Evolutionary conservation across 768 basidiomycete genomes (phyloP).

Genomic region (Suillus luteus): DNA sequence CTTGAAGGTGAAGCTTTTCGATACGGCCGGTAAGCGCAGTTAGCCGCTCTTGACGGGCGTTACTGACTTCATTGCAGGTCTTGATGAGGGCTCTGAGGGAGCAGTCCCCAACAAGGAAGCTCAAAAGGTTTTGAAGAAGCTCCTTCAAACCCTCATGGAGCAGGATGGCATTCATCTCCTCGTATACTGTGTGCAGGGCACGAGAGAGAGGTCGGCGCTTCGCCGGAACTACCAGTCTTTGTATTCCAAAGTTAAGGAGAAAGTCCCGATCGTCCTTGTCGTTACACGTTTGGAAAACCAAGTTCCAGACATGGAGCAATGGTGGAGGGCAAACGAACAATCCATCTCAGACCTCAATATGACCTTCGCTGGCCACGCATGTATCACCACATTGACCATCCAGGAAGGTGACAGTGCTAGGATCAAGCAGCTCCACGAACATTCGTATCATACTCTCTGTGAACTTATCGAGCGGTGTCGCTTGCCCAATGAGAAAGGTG

Average conservation of each 20-base stretch:
- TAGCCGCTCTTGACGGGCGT: conserved; percentile 11
- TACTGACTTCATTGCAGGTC: conserved; percentile 23
- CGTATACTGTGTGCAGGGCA: conserved; percentile 24
- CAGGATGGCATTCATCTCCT: conserved; percentile 21
- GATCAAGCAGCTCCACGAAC: conserved; percentile 4
- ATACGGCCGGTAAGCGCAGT: conserved; percentile 10
- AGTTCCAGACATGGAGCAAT: conserved; percentile 23
- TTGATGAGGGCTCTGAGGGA: conserved; percentile 12
- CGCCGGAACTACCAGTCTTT: conserved; percentile 22
- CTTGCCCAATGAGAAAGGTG: background rate
- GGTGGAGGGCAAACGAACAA: conserved; percentile 24
- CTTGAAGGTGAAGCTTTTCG: conserved; percentile 18
- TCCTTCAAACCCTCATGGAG: conserved; percentile 14
- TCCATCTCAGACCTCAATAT: background rate
- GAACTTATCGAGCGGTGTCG: conserved; percentile 3
- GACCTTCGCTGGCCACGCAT: conserved; percentile 16
- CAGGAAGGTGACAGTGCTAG: background rate
- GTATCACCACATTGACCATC: conserved; percentile 18
- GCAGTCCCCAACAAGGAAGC: conserved; percentile 12
- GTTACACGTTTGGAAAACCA: conserved; percentile 26
- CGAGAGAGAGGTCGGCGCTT: conserved; percentile 21
- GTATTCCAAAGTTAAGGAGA: conserved; percentile 10
- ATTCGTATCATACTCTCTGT: conserved; percentile 14
- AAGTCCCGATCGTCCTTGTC: conserved; percentile 20
- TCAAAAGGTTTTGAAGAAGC: conserved; percentile 12